phyloP scores from a whole-genome alignment of 2,329 filamentous ascomycete species.

The Aspergillus sergii region DNA sequence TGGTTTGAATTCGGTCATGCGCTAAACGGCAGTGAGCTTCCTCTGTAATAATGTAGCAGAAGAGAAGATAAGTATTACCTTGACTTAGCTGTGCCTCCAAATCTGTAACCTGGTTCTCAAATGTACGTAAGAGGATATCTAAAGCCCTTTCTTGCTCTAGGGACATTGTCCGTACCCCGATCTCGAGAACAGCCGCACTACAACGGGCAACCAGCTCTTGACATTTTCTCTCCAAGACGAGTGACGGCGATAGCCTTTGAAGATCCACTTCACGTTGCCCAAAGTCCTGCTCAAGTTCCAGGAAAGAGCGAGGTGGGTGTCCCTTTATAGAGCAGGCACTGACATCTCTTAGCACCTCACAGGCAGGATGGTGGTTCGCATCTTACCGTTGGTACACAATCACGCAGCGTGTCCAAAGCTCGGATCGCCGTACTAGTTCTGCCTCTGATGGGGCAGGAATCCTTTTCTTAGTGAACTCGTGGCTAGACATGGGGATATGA shows the following conservation, averaged over 20 bases:
- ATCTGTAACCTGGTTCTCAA: constrained; percentile 40
- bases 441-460: constrained; percentile 33
- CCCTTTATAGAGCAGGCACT: constrained; percentile 44
- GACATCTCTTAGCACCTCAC: background rate
- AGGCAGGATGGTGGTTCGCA: background rate
- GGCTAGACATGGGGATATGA: constrained; percentile 46
- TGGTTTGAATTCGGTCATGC: constrained; percentile 33
- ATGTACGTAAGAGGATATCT: constrained; percentile 39
- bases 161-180: constrained; percentile 42
- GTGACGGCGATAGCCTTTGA: constrained; percentile 34
- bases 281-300: constrained; percentile 40
- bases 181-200: constrained; percentile 38
- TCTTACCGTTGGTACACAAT: constrained; percentile 44
- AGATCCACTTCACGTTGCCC: constrained; percentile 37
- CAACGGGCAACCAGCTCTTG: constrained; percentile 41
- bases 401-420: constrained; percentile 45
- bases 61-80: constrained; percentile 24
- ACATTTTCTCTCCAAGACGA: constrained; percentile 42
- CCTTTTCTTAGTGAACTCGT: constrained; percentile 43
- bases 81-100: constrained; percentile 36
- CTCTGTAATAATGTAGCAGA: background rate
- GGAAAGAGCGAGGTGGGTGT: constrained; percentile 36
- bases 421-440: constrained; percentile 40
- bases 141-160: constrained; percentile 42
- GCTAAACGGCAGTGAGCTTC: constrained; percentile 23